Evolutionary conservation across 495 filamentous ascomycete species (phyloP).

Genomic region (Hypoxylon subgilvum): DNA sequence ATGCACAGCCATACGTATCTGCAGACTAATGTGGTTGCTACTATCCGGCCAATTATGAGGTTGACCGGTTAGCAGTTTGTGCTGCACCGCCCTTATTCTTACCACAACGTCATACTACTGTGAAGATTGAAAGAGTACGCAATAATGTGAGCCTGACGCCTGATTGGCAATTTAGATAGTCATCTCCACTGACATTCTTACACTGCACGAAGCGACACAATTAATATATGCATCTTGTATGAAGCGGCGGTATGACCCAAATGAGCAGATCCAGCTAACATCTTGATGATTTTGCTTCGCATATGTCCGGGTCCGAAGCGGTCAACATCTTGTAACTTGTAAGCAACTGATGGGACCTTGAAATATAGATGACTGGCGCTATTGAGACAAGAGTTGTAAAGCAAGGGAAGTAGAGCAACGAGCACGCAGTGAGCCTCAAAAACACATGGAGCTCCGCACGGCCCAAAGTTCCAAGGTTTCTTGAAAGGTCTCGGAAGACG

Average conservation of each 20-base stretch:
- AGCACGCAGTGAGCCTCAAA: conserved; percentile 23
- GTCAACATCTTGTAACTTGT: conserved; percentile 27
- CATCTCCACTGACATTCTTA: conserved; percentile 20
- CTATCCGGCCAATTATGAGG: not conserved
- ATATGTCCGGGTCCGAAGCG: conserved; percentile 34
- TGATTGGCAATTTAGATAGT: conserved; percentile 23
- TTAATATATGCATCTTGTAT: conserved; percentile 29
- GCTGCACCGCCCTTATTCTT: conserved; percentile 28
- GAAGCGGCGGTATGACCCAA: conserved; percentile 33
- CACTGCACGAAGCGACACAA: conserved; percentile 26
- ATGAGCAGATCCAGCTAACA: conserved; percentile 24
- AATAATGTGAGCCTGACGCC: not conserved
- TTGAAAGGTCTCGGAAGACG: conserved; percentile 3
- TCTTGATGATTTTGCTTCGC: conserved; percentile 27
- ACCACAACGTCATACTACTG: conserved; percentile 14
- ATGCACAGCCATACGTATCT: conserved; percentile 22
- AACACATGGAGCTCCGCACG: not conserved
- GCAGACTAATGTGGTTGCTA: not conserved
- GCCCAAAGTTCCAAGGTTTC: not conserved
- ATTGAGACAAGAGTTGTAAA: conserved; percentile 7
- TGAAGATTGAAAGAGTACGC: not conserved
- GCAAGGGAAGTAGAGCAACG: conserved; percentile 26
- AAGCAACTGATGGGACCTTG: conserved; percentile 6
- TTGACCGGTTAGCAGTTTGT: not conserved
- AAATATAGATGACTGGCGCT: not conserved